Conservation (phyloP, 2,329 filamentous ascomycete genomes). For the Reticulascus tulasneorum region DNA sequence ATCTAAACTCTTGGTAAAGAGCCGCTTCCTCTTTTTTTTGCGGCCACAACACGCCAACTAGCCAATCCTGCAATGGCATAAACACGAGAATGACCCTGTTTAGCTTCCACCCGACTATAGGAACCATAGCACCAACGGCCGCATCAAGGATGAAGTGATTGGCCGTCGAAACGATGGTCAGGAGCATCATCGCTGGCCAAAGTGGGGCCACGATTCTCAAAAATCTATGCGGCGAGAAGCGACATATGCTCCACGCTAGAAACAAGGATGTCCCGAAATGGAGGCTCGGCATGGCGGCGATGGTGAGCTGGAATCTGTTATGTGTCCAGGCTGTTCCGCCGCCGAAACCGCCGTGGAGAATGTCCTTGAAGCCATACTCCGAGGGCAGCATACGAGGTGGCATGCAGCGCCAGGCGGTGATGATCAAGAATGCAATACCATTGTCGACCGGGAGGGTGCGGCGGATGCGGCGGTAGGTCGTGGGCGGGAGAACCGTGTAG, state of each 20-base stretch:
- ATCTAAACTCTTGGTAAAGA: too few species aligned
- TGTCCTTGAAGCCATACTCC: constrained; percentile 43
- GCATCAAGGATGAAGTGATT: constrained; percentile 36
- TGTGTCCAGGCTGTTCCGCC: constrained; percentile 33
- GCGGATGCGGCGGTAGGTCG: constrained; percentile 36
- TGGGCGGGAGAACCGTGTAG: constrained; percentile 38
- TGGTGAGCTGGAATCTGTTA: constrained; percentile 42
- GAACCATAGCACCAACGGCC: constrained; percentile 27
- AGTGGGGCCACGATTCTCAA: constrained; percentile 32
- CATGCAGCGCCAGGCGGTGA: constrained; percentile 43
- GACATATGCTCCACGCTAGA: constrained; percentile 27
- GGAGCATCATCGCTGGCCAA: constrained; percentile 38
- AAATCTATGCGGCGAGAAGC: constrained; percentile 35
- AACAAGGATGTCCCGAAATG: constrained; percentile 40
- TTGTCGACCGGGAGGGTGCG: constrained; percentile 46
- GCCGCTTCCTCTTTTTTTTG: constrained; percentile 9
- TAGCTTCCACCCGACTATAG: constrained; percentile 28
- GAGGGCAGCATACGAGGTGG: constrained; percentile 43
- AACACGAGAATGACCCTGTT: constrained; percentile 22
- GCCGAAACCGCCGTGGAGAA: constrained; percentile 31
- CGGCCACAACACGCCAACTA: constrained; percentile 15
- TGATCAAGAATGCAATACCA: constrained; percentile 41
- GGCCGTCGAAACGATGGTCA: constrained; percentile 36
- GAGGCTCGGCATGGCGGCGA: constrained; percentile 45
- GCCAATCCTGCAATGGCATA: constrained; percentile 22